Conservation (phyloP, 345 rosid species). For the Bruguiera sexangula region DNA sequence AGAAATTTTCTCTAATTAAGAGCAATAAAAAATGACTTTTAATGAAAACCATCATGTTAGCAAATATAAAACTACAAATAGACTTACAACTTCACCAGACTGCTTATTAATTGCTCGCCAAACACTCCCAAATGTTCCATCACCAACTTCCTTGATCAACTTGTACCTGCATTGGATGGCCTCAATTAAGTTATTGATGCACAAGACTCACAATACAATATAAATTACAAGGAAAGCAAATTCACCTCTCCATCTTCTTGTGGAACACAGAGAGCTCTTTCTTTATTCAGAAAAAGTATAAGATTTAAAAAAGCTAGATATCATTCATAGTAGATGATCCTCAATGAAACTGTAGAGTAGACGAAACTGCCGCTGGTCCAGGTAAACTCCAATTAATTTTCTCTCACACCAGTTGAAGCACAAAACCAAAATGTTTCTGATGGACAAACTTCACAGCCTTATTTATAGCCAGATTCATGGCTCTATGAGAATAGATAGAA, state of each 20-base stretch:
- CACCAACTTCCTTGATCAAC: constrained; percentile 87
- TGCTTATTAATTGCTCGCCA: constrained; percentile 78
- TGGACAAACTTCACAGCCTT: constrained; percentile 47
- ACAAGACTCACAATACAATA: neutral
- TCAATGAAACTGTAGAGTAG: constrained; percentile 24
- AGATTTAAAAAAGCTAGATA: constrained; percentile 33
- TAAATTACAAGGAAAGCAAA: constrained; percentile 15
- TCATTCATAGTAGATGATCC: constrained; percentile 34
- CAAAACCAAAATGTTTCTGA: constrained; percentile 30
- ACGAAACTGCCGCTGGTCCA: constrained; percentile 27
- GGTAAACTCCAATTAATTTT: constrained; percentile 39
- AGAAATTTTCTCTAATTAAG: neutral
- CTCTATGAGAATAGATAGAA: constrained; percentile 34
- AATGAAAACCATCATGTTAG: neutral
- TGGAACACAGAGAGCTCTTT: constrained; percentile 33
- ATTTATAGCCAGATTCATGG: constrained; percentile 42
- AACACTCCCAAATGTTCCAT: constrained; percentile 94
- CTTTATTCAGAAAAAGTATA: constrained; percentile 43
- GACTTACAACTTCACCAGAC: constrained; percentile 86
- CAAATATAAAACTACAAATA: constrained; percentile 3
- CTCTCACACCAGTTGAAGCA: constrained; percentile 20
- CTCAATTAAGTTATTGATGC: constrained; percentile 5
- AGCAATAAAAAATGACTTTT: too few relatives aligned
- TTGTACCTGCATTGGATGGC: constrained; percentile 50
- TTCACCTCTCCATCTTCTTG: constrained; percentile 79